Evolutionary conservation across 2,329 filamentous ascomycete genomes (phyloP), one percentile per base, ranked within the genome.

Genomic region (Zymoseptoria brevis): DNA sequence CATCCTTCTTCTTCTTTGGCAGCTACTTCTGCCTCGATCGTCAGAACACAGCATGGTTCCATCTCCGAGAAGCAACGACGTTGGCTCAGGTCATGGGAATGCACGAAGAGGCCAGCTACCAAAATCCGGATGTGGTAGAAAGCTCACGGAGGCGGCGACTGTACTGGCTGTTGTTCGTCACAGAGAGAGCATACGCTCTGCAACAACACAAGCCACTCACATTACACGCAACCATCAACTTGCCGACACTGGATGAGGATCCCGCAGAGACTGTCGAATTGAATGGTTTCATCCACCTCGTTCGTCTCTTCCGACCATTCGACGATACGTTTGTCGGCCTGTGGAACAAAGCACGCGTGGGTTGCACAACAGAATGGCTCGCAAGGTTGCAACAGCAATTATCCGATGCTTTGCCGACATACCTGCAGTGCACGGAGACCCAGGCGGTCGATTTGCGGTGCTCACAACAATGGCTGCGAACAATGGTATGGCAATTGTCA

Each of bases 401-500:
- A 1, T 77, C 76, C 4, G 77, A 79, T 57, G 78, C 80, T 19
- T 74, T 85, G 1, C 80, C 83, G 4, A 72, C 77, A 19, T 83
- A 84, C 55, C 75, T 86, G 7, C 80, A 83, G 26, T 76, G 78
- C 4, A 86, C 84, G 0, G 83, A 86, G 59, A 85, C 83, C 19
- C 86, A 89, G 66, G 86, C 85, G 57, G 84, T 87, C 6, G 85
- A 89, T 65, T 79, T 89, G 19, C 77, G 87, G 50, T 81, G 87
- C 56, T 88, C 85, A 1, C 86, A 89, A 68, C 85, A 87, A 67
- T 89, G 86, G 86, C 76, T 89, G 4, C 78, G 83, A 19, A 82
- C 85, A 1, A 86, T 88, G 74, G 82, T 88, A n/a, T 89, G 86
- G 86, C 86, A 88, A 66, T 80, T 86, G 1, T 85, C 85, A 2